phyloP scores from a whole-genome alignment of 495 filamentous ascomycete genomes.

The Hypoxylon fuscum region DNA sequence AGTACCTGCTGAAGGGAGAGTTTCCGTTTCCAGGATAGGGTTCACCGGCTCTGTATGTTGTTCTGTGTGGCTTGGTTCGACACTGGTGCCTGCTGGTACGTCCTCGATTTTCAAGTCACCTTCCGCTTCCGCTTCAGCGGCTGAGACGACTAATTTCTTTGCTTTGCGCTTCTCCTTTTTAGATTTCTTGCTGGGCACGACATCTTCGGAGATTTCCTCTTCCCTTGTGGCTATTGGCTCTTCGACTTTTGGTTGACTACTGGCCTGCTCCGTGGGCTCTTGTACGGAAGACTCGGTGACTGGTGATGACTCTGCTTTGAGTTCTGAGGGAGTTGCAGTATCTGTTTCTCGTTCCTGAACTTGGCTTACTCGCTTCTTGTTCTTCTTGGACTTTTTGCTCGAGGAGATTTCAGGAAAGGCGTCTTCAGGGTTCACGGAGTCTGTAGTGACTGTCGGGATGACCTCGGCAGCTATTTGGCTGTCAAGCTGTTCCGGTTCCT shows the following conservation, averaged over 20 bases:
- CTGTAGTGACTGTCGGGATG: background rate
- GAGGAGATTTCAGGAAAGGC: constrained; percentile 21
- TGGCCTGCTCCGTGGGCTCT: constrained; percentile 15
- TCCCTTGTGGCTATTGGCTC: constrained; percentile 9
- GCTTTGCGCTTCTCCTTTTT: constrained; percentile 47
- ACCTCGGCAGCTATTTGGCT: constrained; percentile 32
- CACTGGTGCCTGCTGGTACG: constrained; percentile 12
- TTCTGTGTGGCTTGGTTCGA: constrained; percentile 4
- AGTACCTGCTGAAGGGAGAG: background rate
- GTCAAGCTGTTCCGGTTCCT: constrained; percentile 23
- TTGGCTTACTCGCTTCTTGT: constrained; percentile 39
- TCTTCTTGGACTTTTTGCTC: constrained; percentile 36
- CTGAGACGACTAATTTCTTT: constrained; percentile 24
- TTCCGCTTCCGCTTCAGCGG: constrained; percentile 38
- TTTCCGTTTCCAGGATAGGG: constrained; percentile 1
- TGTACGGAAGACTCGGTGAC: constrained; percentile 29
- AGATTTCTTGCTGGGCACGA: constrained; percentile 36
- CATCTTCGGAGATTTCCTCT: constrained; percentile 12
- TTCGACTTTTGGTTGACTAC: constrained; percentile 26
- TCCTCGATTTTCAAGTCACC: constrained; percentile 2
- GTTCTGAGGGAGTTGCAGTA: constrained; percentile 25
- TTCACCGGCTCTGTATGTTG: constrained; percentile 6
- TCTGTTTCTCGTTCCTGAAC: constrained; percentile 15
- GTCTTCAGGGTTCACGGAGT: constrained; percentile 16
- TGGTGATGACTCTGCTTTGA: constrained; percentile 8